Base-by-base conservation (phyloP, 2,329 filamentous ascomycete genomes). In the Colletotrichum coccodes region DNA sequence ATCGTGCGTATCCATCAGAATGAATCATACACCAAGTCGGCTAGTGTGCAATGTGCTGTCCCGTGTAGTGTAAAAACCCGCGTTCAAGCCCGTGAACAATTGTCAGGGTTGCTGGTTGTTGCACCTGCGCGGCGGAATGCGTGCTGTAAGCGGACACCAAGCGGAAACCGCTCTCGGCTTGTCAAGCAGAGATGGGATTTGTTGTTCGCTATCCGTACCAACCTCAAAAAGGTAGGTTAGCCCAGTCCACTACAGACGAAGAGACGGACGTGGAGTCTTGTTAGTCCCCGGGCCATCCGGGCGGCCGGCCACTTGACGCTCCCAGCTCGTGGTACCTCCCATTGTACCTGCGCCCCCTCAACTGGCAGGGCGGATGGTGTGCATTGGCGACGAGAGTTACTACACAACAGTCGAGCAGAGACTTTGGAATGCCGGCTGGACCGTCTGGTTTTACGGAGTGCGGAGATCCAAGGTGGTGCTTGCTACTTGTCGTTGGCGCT, bases 271-370 rank as follows among this genome's bases (percentile, higher is more conserved):
- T 62, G 67, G 67, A 63, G 67, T 70, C 54, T 64, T 71, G 42
- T 52, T 71, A 62, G 70, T 68, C 60, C 59, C 70, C 70, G 70
- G 70, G 68, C 63, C 34, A 68, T 71, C 70, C 70, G 70, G 70
- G 44, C 66, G 32, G 61, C 28, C 59, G 57, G 53, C 61, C 53
- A 64, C 40, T 57, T 42, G 36, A 56, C 28, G 54, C 34, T 28
- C 40, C 34, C 34, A 52, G 34, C 47, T 36, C 38, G 34, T 49
- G n/a, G 42, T 53, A 18, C 38, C 36, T 47, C 14, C 30, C 57
- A 26, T 42, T 58, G 64, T 64, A 64, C 60, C 44, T 49, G 60
- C 23, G 59, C 44, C 46, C 30, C 36, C 30, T 26, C 14, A 26
- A 40, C 36, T 42, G 40, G 28, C 36, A 9, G 58, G 23, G 32